These are phyloP conservation scores for Cryptosporidium baileyi DNA, from an alignment of 169 alveolate genomes.

Conservation along the genomic window DNA sequence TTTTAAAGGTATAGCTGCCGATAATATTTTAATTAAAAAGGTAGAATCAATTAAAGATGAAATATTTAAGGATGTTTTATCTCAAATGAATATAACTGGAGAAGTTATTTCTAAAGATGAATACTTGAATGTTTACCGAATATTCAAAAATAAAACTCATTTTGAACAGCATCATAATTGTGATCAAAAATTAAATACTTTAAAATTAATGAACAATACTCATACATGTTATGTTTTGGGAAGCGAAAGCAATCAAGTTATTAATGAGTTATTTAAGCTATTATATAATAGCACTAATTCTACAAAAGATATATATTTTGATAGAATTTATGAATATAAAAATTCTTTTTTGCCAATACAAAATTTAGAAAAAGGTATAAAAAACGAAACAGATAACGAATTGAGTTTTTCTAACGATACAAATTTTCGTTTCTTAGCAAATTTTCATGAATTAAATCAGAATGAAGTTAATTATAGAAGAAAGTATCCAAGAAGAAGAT, in stretches of 20 bases:
- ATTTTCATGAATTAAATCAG: background rate
- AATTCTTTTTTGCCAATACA: background rate
- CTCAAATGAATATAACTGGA: slow-evolving; percentile 30
- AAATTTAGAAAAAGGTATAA: no score
- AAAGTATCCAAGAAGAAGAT: slow-evolving; percentile 14
- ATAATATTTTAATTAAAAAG: background rate
- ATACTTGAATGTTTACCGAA: background rate
- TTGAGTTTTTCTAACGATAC: background rate
- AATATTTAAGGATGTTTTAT: slow-evolving; percentile 10
- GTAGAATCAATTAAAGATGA: background rate
- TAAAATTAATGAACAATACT: slow-evolving; percentile 24
- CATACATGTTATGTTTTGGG: slow-evolving; percentile 46
- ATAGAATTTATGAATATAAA: background rate
- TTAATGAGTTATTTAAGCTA: background rate
- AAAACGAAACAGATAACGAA: background rate
- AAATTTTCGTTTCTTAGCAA: background rate
- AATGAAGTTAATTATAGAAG: slow-evolving; percentile 43
- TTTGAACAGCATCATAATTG: background rate
- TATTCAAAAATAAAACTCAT: slow-evolving; percentile 7
- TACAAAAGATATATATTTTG: background rate
- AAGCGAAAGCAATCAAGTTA: background rate
- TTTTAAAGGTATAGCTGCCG: no score
- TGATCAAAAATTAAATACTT: background rate
- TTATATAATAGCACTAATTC: background rate
- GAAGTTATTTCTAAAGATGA: slow-evolving; percentile 2